Evolutionary conservation across 1,284 basidiomycete species (phyloP).

Genomic region (Filobasidium uniguttulatum): DNA sequence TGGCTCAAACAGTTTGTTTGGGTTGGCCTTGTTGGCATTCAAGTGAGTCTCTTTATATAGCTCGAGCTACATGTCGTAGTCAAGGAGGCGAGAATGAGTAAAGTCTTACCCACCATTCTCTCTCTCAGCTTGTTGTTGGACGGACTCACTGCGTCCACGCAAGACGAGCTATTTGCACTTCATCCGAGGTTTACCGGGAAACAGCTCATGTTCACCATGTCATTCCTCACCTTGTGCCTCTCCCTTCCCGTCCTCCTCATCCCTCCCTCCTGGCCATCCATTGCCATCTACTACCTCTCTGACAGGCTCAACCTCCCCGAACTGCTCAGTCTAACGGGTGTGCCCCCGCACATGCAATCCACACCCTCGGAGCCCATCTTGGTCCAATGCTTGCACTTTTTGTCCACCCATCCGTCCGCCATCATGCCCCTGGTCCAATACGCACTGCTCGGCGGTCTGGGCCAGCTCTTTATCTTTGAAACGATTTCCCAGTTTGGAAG

Average conservation of each 20-base stretch:
- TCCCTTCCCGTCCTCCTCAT: constrained; percentile 57
- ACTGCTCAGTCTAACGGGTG: constrained; percentile 43
- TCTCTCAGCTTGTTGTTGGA: constrained; percentile 74
- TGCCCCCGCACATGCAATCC: constrained; percentile 49
- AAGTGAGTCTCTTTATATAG: constrained; percentile 28
- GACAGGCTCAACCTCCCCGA: constrained; percentile 19
- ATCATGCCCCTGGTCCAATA: constrained; percentile 67
- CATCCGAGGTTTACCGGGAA: constrained; percentile 48
- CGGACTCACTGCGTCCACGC: constrained; percentile 91
- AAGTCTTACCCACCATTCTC: background rate
- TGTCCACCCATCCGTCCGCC: constrained; percentile 65
- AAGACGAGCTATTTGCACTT: constrained; percentile 79
- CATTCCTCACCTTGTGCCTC: constrained; percentile 58
- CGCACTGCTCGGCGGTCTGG: constrained; percentile 77
- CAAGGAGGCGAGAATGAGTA: background rate
- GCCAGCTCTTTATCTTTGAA: constrained; percentile 97
- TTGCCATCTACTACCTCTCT: constrained; percentile 18
- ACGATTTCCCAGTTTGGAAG: constrained; percentile 92
- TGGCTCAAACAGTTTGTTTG: constrained; percentile 25
- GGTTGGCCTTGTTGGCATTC: constrained; percentile 26
- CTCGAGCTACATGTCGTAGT: background rate
- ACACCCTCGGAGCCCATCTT: constrained; percentile 31
- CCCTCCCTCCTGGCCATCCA: constrained; percentile 41
- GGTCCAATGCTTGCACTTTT: constrained; percentile 53
- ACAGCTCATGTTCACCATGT: constrained; percentile 97